Evolutionary conservation across 441 rosid species (phyloP), one percentile per base, ranked within the genome.

Genomic region (Viola pubescens): DNA sequence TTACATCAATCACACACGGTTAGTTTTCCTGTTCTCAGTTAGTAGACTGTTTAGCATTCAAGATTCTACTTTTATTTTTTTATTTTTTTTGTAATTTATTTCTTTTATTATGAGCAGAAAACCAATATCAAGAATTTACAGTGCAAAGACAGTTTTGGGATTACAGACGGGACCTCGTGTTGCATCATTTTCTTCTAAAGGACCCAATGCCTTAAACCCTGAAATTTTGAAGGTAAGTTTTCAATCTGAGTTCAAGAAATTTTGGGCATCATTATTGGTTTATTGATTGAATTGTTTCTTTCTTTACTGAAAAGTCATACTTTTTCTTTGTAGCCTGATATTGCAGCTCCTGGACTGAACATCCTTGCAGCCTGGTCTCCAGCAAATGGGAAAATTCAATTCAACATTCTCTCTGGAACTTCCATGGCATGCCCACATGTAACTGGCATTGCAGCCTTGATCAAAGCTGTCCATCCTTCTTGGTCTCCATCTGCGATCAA

Each of bases 381-480:
- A 51, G 82, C 77, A 26, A 68, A 56, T 50, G 52, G 48, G 12
- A 65, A 68, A 37, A 47, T 61, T 68, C 72, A 73, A 9, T 86
- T 46, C 64, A 77, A 76, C 64, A 69, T 86, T 67, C 77, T 73
- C 65, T 89, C 97, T 38, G 95, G 92, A 58, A 89, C 95, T 9
- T 86, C 94, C 73, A 89, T 89, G 97, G 87, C 95, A 51, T 90
- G 90, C 71, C 97, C 97, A 54, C 97, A 87, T 72, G 53, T 87
- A 67, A 86, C 95, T 34, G 95, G 97, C 42, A 75, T 89, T 45
- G 91, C 90, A 56, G 91, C 95, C 48, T 67, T 87, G 64, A 71
- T 89, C 62, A 87, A 82, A 72, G 91, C 88, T 48, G 87, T 77
- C 61, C 81, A 83, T 26, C 82, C 82, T 37, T 62, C 70, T 0